Base-by-base conservation (phyloP, 331 rosid genomes). In the Saraca asoca region DNA sequence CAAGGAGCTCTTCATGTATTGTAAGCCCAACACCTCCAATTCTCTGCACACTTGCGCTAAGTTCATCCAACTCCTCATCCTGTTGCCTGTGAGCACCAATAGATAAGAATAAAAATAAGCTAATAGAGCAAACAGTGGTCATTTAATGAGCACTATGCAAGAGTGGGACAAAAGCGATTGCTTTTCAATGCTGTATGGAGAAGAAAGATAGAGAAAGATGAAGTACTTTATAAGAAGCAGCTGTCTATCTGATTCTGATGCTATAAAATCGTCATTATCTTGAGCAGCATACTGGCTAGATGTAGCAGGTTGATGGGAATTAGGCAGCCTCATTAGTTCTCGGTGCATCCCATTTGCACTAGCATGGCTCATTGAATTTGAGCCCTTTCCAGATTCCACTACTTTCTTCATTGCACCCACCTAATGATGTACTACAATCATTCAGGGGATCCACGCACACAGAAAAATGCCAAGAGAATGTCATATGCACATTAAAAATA, bases 31-130 rank as follows among this genome's bases (percentile, higher is more conserved):
- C 90, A 68, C 85, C 87, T 24, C 90, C 90, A 64, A 94, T 90
- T 82, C 93, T 85, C 73, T 83, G 92, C 74, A 94, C 95, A 53
- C 97, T 94, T 58, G 83, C 83, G 77, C 93, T 90, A 72, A 94
- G 90, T 78, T 88, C 93, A 17, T 94, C 99, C 85, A 94, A 88
- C 62, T 94, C 96, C 79, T 94, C 97, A 68, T 94, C 99, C 55
- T 94, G 99, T 73, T 61, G 85, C 86, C 99, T 94, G 71, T 7
- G 64, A 69, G 69, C 62, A 68, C 73, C 61, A 78, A 69, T 19
- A 48, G 62, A 64, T 52, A 14, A 59, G 43, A 39, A 7, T 39
- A 39, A 4, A 39, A 10, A 39, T 2, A 8, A 39, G 7, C 9
- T 39, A 39, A 39, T 39, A 39, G 11, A 39, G 11, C 43, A 7